These are phyloP conservation scores for Candida coquimbonensis DNA, from an alignment of 805 yeast genomes.

Conservation along the genomic window DNA sequence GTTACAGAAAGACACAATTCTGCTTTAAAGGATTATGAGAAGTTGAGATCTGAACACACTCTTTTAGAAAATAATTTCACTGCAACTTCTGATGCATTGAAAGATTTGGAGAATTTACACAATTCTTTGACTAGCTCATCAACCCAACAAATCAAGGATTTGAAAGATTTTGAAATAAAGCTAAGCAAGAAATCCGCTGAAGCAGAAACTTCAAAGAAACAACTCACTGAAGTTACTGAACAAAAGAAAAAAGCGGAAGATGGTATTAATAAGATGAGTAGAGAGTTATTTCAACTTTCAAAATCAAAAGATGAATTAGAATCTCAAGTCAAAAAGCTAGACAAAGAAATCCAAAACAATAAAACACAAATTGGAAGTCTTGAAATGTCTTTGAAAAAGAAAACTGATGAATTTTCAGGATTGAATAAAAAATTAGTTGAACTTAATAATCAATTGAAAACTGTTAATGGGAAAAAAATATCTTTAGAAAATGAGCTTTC, in stretches of 20 bases:
- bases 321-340: constrained; percentile 33
- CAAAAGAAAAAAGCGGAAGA: constrained; percentile 66
- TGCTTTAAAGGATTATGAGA: constrained; percentile 13
- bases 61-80: constrained; percentile 16
- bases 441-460: neutral
- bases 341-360: constrained; percentile 23
- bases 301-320: constrained; percentile 50
- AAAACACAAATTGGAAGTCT: constrained; percentile 18
- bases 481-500: constrained; percentile 18
- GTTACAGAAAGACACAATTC: constrained; percentile 6
- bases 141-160: constrained; percentile 27
- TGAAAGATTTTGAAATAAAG: constrained; percentile 12
- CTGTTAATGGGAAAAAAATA: neutral
- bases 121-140: constrained; percentile 27
- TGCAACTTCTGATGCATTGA: constrained; percentile 9
- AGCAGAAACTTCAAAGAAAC: constrained; percentile 20
- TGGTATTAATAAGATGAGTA: constrained; percentile 85
- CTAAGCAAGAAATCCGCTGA: constrained; percentile 15
- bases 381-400: constrained; percentile 14
- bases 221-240: constrained; percentile 19
- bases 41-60: constrained; percentile 14
- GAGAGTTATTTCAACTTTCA: constrained; percentile 65
- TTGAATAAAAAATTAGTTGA: constrained; percentile 11
- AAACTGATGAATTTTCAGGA: constrained; percentile 8
- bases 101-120: constrained; percentile 27